These are phyloP conservation scores for Acer yangbiense DNA, from an alignment of 345 rosid species.

Conservation along the genomic window DNA sequence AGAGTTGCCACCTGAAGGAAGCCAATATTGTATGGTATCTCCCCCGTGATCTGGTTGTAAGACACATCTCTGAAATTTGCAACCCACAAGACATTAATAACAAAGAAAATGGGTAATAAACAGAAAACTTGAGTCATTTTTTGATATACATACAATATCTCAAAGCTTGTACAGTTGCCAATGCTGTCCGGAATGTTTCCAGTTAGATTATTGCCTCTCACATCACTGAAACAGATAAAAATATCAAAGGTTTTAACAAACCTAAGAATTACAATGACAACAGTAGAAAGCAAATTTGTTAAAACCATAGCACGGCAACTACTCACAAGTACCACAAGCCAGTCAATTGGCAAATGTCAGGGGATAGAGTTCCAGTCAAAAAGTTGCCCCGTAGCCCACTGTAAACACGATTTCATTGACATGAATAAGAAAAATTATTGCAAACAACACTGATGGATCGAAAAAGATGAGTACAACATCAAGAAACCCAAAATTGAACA, in stretches of 20 bases:
- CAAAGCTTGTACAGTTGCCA: slow-evolving; percentile 97
- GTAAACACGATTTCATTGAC: neutral
- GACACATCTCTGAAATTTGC: slow-evolving; percentile 69
- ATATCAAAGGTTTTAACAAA: no score
- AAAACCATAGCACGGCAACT: neutral
- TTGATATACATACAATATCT: slow-evolving; percentile 66
- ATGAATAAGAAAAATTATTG: neutral
- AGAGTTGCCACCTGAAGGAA: slow-evolving; percentile 97
- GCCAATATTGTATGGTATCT: slow-evolving; percentile 91
- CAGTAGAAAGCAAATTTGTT: neutral
- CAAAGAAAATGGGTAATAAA: neutral
- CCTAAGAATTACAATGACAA: neutral
- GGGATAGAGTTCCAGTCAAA: slow-evolving; percentile 78
- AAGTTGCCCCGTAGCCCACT: slow-evolving; percentile 86
- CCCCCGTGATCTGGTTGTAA: slow-evolving; percentile 80
- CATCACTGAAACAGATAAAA: slow-evolving; percentile 60
- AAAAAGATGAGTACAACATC: neutral
- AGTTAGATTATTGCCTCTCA: slow-evolving; percentile 81
- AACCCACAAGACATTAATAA: neutral
- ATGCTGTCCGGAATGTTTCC: slow-evolving; percentile 85
- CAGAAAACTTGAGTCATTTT: neutral
- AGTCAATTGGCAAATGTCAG: slow-evolving; percentile 91
- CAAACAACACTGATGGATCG: neutral
- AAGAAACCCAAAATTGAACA: neutral
- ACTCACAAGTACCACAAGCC: slow-evolving; percentile 99